A percentile compares a stretch with the other conserved stretches of the same genome.
phyloP scores from a whole-genome alignment of 192 early-diverging fungal genomes.

The Backusella liffmaniae region DNA sequence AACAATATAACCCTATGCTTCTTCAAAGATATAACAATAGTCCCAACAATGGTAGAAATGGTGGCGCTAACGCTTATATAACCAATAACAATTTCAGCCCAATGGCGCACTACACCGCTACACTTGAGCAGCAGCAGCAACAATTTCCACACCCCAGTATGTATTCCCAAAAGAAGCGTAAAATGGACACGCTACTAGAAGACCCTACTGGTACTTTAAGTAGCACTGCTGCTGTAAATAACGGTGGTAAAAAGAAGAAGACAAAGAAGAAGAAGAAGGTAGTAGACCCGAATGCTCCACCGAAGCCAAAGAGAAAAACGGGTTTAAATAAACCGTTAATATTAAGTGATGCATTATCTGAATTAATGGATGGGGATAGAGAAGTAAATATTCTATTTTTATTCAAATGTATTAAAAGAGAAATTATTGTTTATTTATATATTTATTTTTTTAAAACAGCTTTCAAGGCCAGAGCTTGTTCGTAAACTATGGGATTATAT shows the following conservation, averaged over 20 bases:
- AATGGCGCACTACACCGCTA: background rate
- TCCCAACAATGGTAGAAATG: background rate
- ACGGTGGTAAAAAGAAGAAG: constrained; percentile 8
- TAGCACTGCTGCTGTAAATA: background rate
- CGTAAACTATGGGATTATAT: constrained; percentile 62
- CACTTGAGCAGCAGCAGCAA: background rate
- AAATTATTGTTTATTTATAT: constrained; percentile 4
- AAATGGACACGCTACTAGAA: background rate
- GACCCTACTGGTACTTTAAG: background rate
- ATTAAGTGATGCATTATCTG: constrained; percentile 39
- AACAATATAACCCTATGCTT: background rate
- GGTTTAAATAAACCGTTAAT: constrained; percentile 51
- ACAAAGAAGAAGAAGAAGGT: constrained; percentile 19
- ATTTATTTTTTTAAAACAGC: constrained; percentile 25
- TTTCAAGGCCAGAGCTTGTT: constrained; percentile 60
- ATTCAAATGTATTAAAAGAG: background rate
- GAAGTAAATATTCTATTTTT: constrained; percentile 33
- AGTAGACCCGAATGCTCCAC: constrained; percentile 29
- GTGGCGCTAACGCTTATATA: background rate
- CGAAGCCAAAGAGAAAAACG: constrained; percentile 42
- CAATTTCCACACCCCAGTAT: background rate
- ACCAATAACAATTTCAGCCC: background rate
- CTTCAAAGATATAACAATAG: background rate
- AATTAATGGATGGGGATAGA: constrained; percentile 41
- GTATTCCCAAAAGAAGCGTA: background rate